These are phyloP conservation scores for Pseudophaeomoniella oleicola DNA, from an alignment of 2,329 filamentous ascomycete species.

Conservation along the genomic window DNA sequence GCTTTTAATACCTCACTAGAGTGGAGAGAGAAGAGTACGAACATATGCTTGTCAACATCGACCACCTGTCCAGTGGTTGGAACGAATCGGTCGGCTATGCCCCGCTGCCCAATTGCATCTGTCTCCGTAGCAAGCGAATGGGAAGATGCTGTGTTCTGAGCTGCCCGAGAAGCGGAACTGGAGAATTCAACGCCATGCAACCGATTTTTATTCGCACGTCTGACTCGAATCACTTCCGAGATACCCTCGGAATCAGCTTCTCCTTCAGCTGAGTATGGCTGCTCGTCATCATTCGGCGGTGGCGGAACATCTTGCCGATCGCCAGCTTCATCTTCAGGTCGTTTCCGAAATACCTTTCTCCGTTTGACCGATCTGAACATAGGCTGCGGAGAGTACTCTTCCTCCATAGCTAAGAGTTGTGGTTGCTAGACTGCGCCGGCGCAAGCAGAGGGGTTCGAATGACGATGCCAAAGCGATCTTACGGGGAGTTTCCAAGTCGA, in stretches of 20 bases:
- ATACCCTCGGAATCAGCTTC: slow-evolving; percentile 6
- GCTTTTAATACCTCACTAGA: slow-evolving; percentile 5
- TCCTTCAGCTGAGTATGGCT: background rate
- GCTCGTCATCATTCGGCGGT: slow-evolving; percentile 8
- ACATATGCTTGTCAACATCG: slow-evolving; percentile 50
- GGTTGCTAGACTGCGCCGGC: too few species aligned
- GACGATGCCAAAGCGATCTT: too few species aligned
- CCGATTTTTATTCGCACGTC: slow-evolving; percentile 21
- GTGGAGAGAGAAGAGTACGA: slow-evolving; percentile 21
- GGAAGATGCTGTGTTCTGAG: slow-evolving; percentile 15
- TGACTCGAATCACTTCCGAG: slow-evolving; percentile 21
- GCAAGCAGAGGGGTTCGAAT: too few species aligned
- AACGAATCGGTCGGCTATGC: slow-evolving; percentile 38
- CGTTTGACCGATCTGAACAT: slow-evolving; percentile 35
- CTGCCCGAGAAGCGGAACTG: slow-evolving; percentile 15
- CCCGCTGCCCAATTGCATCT: slow-evolving; percentile 20
- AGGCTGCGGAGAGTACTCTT: slow-evolving; percentile 15
- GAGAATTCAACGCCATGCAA: slow-evolving; percentile 33
- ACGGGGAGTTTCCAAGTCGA: too few species aligned
- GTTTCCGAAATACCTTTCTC: slow-evolving; percentile 35
- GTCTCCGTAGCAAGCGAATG: background rate
- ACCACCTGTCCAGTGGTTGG: slow-evolving; percentile 43
- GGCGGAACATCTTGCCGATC: slow-evolving; percentile 10
- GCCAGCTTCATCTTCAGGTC: slow-evolving; percentile 12
- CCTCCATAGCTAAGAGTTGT: slow-evolving; percentile 20